These are phyloP conservation scores for Aspergillus steynii DNA, from an alignment of 495 filamentous ascomycete species.

Conservation along the genomic window DNA sequence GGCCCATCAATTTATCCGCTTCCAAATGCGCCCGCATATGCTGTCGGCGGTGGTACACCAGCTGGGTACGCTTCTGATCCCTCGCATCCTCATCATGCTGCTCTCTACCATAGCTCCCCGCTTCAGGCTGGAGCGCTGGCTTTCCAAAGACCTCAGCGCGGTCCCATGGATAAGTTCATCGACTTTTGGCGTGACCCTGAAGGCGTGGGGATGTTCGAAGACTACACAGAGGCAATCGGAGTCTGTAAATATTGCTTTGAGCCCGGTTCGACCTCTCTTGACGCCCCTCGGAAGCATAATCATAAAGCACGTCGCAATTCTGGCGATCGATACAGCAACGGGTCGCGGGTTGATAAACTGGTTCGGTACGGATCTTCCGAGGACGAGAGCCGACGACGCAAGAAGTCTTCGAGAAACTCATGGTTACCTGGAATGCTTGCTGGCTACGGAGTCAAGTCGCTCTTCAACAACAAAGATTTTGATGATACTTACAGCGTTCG, in stretches of 20 bases:
- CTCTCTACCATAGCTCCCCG: conserved; percentile 20
- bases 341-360: conserved; percentile 55
- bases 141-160: conserved; percentile 49
- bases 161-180: conserved; percentile 56
- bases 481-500: conserved; percentile 61
- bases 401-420: conserved; percentile 42
- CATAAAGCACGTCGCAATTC: conserved; percentile 47
- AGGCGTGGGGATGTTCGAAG: conserved; percentile 68
- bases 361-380: conserved; percentile 59
- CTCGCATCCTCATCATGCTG: conserved; percentile 26
- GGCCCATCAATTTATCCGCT: conserved; percentile 31
- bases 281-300: conserved; percentile 68
- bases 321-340: conserved; percentile 47
- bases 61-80: conserved; percentile 43
- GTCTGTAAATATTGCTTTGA: conserved; percentile 70
- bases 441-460: conserved; percentile 54
- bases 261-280: conserved; percentile 55
- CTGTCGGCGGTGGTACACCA: conserved; percentile 46
- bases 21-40: conserved; percentile 42
- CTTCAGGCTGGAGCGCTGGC: conserved; percentile 38
- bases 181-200: conserved; percentile 69
- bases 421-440: conserved; percentile 57
- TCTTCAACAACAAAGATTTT: conserved; percentile 55
- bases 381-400: conserved; percentile 49
- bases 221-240: conserved; percentile 72